A percentile compares a stretch with the other conserved stretches of the same genome.
Evolutionary conservation across 2,329 filamentous ascomycete genomes (phyloP).

Genomic region (Paraphoma chrysanthemicola): DNA sequence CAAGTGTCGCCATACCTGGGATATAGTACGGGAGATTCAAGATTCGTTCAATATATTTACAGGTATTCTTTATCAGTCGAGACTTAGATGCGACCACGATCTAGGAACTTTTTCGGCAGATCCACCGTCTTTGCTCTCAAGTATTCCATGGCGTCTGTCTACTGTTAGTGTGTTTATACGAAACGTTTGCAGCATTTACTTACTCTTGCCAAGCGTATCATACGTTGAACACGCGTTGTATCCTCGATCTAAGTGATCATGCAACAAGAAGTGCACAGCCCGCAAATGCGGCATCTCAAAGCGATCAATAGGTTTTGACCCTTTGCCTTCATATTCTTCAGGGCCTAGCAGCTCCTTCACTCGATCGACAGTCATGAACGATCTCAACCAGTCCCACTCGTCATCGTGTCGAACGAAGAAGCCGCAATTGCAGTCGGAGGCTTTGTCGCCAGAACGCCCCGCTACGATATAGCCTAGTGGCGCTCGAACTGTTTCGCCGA

Average conservation of each 20-base stretch:
- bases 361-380: conserved; percentile 23
- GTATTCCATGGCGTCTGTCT: conserved; percentile 25
- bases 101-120: conserved; percentile 21
- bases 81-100: conserved; percentile 14
- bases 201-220: conserved; percentile 25
- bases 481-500: conserved; percentile 28
- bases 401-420: conserved; percentile 32
- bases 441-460: conserved; percentile 35
- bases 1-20: no score
- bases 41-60: no score
- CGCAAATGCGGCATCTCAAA: conserved; percentile 23
- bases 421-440: conserved; percentile 29
- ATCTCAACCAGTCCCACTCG: conserved; percentile 35
- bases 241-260: conserved; percentile 31
- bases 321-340: conserved; percentile 23
- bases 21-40: no score
- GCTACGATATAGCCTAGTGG: conserved; percentile 47
- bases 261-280: conserved; percentile 30
- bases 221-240: conserved; percentile 22
- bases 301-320: conserved; percentile 19
- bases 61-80: not conserved
- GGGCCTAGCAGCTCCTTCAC: conserved; percentile 27
- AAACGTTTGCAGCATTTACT: not conserved
- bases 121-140: conserved; percentile 23
- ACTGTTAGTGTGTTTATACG: not conserved